Base-by-base conservation (phyloP, 768 basidiomycete genomes). In the Lactarius sp. region DNA sequence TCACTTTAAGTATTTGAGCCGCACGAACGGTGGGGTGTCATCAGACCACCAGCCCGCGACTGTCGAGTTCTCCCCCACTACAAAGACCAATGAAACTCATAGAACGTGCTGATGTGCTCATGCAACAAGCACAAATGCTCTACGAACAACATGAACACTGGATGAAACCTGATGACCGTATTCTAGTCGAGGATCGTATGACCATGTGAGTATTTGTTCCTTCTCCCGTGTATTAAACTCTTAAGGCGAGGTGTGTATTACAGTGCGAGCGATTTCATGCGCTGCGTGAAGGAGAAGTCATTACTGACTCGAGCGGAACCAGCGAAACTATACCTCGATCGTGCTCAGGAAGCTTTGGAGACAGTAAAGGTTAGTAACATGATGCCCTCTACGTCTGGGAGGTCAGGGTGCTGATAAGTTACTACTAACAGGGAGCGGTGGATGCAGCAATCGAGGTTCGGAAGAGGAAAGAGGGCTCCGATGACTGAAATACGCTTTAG, bases 211-310 rank as follows among this genome's bases (percentile, higher is more conserved):
- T 18, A 20, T 27, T 9, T 22, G 20, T 34, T 14, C 6, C 36
- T n/a, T 33, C 9, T 4, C 1, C 27, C 14, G 8, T 14, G 6
- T 22, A 3, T 54, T 53, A 3, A 27, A 36, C 7, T 22, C 44
- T 53, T 14, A 5, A 53, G 2, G 1, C 13, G n/a, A 7, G 10
- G 0, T 41, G 27, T 3, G 41, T 33, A 50, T 27, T 3, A 39
- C 52, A 64, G 62, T 20, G 58, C 62, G 8, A 31, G 18, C 20
- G 52, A 64, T 27, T 50, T 22, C 31, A 64, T 52, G 22, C 33
- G 22, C 0, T 37, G 57, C 2, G 34, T 41, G 8, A 58, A 55
- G 39, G 13, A 27, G 39, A 64, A 50, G 18, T n/a, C 52, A 34
- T 55, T 27, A 22, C 31, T 3, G 5, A 14, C 27, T 27, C 51